Evolutionary conservation across 805 yeast species (phyloP), one percentile per base, ranked within the genome.

Genomic region (Candida vartiovaarae): DNA sequence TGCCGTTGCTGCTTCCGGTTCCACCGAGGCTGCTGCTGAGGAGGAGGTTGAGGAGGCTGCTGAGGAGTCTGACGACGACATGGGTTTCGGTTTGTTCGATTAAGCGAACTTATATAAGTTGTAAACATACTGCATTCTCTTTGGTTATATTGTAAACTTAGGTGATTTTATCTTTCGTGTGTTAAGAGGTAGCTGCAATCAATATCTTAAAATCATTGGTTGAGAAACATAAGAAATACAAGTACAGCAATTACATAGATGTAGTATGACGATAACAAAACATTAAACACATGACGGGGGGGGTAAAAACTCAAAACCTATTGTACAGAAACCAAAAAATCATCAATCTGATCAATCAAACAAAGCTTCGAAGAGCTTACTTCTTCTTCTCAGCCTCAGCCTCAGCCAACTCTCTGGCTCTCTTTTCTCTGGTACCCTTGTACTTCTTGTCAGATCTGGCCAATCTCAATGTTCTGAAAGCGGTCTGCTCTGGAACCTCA

Each of bases 351-450:
- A 15, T 15, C 20, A 15, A 15, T 15, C 20, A 15, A 15, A 15
- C 20, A 15, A 15, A 15, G 20, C 41, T 41, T 15, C 29, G 23
- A 25, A 39, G 37, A 44, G 58, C 64, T 82, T 86, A 88, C 82
- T 88, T 88, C 90, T 90, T 90, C 91, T 90, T 90, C 67, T 89
- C 96, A 76, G 95, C 95, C 79, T 90, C 99, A 72, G 97, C 98
- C 78, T 88, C 98, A 71, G 96, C 97, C 79, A 80, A 80, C 61
- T 90, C 97, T 69, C 71, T 81, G 66, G 95, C 95, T 78, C 96
- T 85, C 95, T 91, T 93, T 70, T 82, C 98, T 77, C 95, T 89
- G 76, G 80, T 77, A 80, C 99, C 99, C 71, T 72, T 78, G 84
- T 78, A 84, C 74, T 79, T 88, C 82, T 91, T 88, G 64, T 85